phyloP scores from a whole-genome alignment of 495 filamentous ascomycete species.

The Symbiotaphrina buchneri region DNA sequence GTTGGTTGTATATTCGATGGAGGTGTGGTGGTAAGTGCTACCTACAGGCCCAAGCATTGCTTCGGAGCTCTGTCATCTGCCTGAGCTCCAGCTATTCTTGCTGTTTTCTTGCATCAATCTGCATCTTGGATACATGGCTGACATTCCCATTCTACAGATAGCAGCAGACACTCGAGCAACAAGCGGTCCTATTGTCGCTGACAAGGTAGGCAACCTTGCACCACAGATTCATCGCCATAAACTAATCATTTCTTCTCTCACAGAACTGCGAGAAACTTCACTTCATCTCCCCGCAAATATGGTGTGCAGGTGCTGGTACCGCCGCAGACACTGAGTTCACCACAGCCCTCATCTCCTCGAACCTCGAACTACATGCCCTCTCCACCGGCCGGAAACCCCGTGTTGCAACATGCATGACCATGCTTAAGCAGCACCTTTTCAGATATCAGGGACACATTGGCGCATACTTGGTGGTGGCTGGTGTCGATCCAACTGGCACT shows the following conservation, averaged over 20 bases:
- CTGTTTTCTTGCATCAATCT: too few relatives aligned
- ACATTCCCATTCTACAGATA: slow-evolving; percentile 28
- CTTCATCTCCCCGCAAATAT: slow-evolving; percentile 97
- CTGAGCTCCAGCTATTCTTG: background rate
- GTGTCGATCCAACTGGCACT: slow-evolving; percentile 90
- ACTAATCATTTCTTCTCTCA: slow-evolving; percentile 2
- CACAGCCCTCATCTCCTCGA: slow-evolving; percentile 92
- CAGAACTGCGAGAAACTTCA: slow-evolving; percentile 99
- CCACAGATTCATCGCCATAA: background rate
- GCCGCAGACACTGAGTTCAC: slow-evolving; percentile 99
- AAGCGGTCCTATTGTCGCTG: slow-evolving; percentile 91
- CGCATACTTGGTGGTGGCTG: slow-evolving; percentile 93
- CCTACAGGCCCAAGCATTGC: background rate
- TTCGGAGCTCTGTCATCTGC: background rate
- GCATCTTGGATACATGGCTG: background rate
- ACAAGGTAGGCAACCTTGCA: slow-evolving; percentile 40
- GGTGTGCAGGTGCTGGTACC: slow-evolving; percentile 97
- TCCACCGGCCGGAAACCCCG: slow-evolving; percentile 90
- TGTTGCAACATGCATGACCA: slow-evolving; percentile 97
- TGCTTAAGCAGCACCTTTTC: slow-evolving; percentile 99
- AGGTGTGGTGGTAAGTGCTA: slow-evolving; percentile 60
- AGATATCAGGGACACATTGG: slow-evolving; percentile 94
- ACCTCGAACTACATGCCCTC: slow-evolving; percentile 88
- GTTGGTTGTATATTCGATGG: slow-evolving; percentile 95
- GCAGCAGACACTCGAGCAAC: slow-evolving; percentile 96